Base-by-base conservation (phyloP, 2,329 filamentous ascomycete genomes). In the Aureobasidium lini region DNA sequence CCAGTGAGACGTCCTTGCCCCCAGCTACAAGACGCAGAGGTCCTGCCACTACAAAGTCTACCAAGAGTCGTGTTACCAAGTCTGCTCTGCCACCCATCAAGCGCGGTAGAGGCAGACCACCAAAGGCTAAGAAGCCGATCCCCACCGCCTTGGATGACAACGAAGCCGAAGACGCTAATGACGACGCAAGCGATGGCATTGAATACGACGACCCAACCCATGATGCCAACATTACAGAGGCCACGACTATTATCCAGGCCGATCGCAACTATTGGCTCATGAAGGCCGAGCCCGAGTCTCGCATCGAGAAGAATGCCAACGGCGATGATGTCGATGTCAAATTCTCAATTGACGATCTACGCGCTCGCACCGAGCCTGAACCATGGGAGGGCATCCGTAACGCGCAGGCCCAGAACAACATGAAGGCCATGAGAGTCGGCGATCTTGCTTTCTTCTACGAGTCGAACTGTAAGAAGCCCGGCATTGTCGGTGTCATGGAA, bases 401-500 rank as follows among this genome's bases (percentile, higher is more conserved):
- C 54, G 68, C 69, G 16, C 70, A 71, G 74, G 93, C 93, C 6
- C 84, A 90, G 29, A 97, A 96, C 69, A 90, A 96, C 70, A 86
- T 99, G 75, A 84, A 89, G 32, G 83, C 85, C 8, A 99, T 99
- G 94, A 91, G 89, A 67, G 85, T 86, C 59, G 92, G 92, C 53
- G 94, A 99, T 69, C 79, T 92, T 34, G 92, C 91, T 29, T 97
- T 99, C 76, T 97, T 99, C 76, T 97, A 97, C 71, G 93, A 96
- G 74, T 95, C 89, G 48, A 95, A 94, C 68, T 94, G 89, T 75
- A 95, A 95, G 71, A 83, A 87, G 28, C 91, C 92, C 0, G 93
- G 89, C 2, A 90, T 97, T 49, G 90, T 87, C 1, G 67, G 68
- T 7, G 63, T 68, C 59, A 67, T 69, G 61, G 88, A 94, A 68